Conservation (phyloP, 2,329 filamentous ascomycete genomes). For the Scolecobasidium constrictum region DNA sequence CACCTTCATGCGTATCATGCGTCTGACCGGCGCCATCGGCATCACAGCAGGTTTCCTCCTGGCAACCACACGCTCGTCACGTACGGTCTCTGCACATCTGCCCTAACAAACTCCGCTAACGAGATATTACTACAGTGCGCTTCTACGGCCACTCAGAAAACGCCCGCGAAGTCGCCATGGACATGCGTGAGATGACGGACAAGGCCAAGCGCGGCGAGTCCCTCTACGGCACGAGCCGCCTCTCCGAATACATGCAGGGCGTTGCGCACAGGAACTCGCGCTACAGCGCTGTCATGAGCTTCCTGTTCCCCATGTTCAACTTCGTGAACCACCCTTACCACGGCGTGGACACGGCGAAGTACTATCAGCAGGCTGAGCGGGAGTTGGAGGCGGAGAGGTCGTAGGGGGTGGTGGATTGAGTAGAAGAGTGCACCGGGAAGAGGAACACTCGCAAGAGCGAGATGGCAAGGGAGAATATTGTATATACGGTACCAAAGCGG, state of each 20-base stretch:
- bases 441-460: too few relatives aligned
- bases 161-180: constrained; percentile 80
- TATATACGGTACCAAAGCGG: too few relatives aligned
- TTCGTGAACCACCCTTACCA: constrained; percentile 92
- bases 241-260: constrained; percentile 87
- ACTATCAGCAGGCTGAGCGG: constrained; percentile 89
- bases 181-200: constrained; percentile 96
- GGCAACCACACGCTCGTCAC: constrained; percentile 71
- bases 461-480: too few relatives aligned
- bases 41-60: constrained; percentile 69
- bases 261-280: constrained; percentile 86
- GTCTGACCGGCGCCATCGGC: constrained; percentile 63
- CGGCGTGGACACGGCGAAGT: constrained; percentile 96
- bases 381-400: constrained; percentile 78
- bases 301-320: constrained; percentile 93
- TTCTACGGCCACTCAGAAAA: constrained; percentile 97
- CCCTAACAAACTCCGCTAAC: not conserved
- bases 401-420: too few relatives aligned
- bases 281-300: constrained; percentile 75
- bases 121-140: constrained; percentile 57
- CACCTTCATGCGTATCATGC: constrained; percentile 74
- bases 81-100: constrained; percentile 48
- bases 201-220: constrained; percentile 89
- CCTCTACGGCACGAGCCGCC: constrained; percentile 68
- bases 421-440: too few relatives aligned